phyloP scores from a whole-genome alignment of 108 stramenopile genomes.

The Pseudonitzschia delicatissima region DNA sequence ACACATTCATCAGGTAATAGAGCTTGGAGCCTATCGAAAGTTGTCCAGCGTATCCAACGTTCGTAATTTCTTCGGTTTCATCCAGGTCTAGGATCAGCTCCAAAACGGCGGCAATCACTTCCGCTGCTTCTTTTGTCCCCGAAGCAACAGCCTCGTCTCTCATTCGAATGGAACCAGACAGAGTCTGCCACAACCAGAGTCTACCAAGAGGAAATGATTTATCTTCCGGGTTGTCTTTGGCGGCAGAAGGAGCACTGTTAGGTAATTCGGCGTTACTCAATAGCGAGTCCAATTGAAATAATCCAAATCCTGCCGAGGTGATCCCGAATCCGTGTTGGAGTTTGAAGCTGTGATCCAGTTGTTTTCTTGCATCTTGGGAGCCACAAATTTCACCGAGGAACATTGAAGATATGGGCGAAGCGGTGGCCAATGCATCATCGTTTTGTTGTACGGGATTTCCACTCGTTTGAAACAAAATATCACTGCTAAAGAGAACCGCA shows the following conservation, averaged over 20 bases:
- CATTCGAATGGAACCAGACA: conserved; percentile 39
- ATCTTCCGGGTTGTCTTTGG: neutral
- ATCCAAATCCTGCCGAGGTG: conserved; percentile 30
- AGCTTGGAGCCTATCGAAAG: conserved; percentile 63
- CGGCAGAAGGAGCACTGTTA: neutral
- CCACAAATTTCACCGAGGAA: conserved; percentile 42
- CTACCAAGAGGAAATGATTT: conserved; percentile 53
- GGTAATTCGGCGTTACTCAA: conserved; percentile 24
- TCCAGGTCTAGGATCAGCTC: conserved; percentile 53
- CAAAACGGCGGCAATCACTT: conserved; percentile 44
- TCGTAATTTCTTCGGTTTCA: conserved; percentile 20
- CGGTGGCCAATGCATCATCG: neutral
- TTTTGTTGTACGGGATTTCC: conserved; percentile 18
- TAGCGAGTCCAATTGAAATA: conserved; percentile 42
- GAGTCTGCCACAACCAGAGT: conserved; percentile 75
- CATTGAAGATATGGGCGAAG: conserved; percentile 30
- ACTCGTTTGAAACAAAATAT: conserved; percentile 31
- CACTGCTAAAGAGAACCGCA: conserved; percentile 51
- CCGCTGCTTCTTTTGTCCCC: conserved; percentile 30
- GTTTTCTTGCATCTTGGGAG: conserved; percentile 26
- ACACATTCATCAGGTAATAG: conserved; percentile 75
- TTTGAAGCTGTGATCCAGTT: conserved; percentile 66
- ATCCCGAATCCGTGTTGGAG: conserved; percentile 47
- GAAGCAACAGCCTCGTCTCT: conserved; percentile 22
- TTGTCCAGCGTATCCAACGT: conserved; percentile 8